A percentile compares a stretch with the other conserved stretches of the same genome.
phyloP scores from a whole-genome alignment of 2,329 filamentous ascomycete species.

The Trichophyton schoenleinii region DNA sequence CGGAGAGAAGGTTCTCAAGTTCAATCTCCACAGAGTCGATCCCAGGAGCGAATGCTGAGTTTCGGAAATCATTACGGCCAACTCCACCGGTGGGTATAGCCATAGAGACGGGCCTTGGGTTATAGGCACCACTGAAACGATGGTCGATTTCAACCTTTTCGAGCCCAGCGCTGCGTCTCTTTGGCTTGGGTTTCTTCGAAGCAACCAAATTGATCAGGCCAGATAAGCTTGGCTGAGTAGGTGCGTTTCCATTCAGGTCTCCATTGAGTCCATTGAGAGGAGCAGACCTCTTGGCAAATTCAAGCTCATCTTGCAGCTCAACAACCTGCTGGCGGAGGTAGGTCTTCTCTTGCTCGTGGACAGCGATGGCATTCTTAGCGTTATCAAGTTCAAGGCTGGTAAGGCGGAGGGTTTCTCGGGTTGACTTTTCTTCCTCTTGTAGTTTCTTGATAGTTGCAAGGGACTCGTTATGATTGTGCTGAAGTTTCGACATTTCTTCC shows the following conservation, averaged over 20 bases:
- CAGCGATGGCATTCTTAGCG: conserved; percentile 59
- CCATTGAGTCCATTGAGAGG: conserved; percentile 54
- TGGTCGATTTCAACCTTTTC: conserved; percentile 67
- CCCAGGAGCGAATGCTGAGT: conserved; percentile 64
- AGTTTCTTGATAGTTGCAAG: conserved; percentile 81
- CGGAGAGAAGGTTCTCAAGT: conserved; percentile 81
- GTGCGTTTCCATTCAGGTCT: conserved; percentile 53
- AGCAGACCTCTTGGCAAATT: conserved; percentile 65
- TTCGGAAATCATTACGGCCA: conserved; percentile 54
- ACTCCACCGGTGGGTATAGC: conserved; percentile 49
- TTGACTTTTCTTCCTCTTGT: conserved; percentile 81
- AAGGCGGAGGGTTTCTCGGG: conserved; percentile 67
- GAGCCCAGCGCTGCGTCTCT: conserved; percentile 70
- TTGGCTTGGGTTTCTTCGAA: conserved; percentile 83
- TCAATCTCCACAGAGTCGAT: conserved; percentile 90
- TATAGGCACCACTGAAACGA: conserved; percentile 84
- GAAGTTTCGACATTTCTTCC: conserved; percentile 85
- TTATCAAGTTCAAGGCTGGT: conserved; percentile 72
- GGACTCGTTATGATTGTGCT: conserved; percentile 80
- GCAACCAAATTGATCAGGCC: conserved; percentile 94
- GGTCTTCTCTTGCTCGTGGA: conserved; percentile 73
- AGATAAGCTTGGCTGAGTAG: conserved; percentile 44
- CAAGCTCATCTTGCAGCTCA: conserved; percentile 84
- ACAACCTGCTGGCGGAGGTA: conserved; percentile 76
- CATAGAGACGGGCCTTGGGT: conserved; percentile 93